Evolutionary conservation across 768 basidiomycete genomes (phyloP).

Genomic region (Phylloporus sp.): DNA sequence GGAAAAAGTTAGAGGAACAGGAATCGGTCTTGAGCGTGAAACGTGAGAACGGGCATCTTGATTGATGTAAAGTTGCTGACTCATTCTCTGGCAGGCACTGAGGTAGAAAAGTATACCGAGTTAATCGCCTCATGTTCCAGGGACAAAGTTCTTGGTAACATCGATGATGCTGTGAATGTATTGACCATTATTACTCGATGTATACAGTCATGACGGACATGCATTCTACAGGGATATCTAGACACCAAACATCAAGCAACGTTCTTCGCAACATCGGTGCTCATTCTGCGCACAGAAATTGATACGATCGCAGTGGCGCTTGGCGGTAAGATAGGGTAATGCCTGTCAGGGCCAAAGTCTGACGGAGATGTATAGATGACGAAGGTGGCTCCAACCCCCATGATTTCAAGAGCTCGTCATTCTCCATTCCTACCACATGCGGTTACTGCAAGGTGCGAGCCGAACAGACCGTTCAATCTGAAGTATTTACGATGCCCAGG

Average conservation of each 20-base stretch:
- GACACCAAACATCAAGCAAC: slow-evolving; percentile 60
- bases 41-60: slow-evolving; percentile 40
- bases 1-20: slow-evolving; percentile 61
- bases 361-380: slow-evolving; percentile 49
- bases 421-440: slow-evolving; percentile 81
- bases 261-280: slow-evolving; percentile 51
- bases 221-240: slow-evolving; percentile 49
- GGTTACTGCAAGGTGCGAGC: slow-evolving; percentile 70
- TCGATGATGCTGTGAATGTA: slow-evolving; percentile 38
- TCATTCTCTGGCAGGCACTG: slow-evolving; percentile 40
- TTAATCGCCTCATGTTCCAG: slow-evolving; percentile 45
- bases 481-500: slow-evolving; percentile 36
- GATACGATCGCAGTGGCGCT: slow-evolving; percentile 57
- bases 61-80: slow-evolving; percentile 3
- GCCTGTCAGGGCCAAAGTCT: background rate
- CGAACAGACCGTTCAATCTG: background rate
- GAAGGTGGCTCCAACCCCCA: slow-evolving; percentile 69
- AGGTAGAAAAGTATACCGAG: slow-evolving; percentile 48
- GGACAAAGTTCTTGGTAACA: slow-evolving; percentile 48
- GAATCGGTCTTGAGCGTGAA: slow-evolving; percentile 54
- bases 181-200: background rate
- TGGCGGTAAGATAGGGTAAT: slow-evolving; percentile 46
- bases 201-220: slow-evolving; percentile 1
- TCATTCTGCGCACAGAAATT: slow-evolving; percentile 61
- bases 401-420: slow-evolving; percentile 79